These are phyloP conservation scores for Kwoniella bestiolae DNA, from an alignment of 768 basidiomycete species.

Conservation along the genomic window DNA sequence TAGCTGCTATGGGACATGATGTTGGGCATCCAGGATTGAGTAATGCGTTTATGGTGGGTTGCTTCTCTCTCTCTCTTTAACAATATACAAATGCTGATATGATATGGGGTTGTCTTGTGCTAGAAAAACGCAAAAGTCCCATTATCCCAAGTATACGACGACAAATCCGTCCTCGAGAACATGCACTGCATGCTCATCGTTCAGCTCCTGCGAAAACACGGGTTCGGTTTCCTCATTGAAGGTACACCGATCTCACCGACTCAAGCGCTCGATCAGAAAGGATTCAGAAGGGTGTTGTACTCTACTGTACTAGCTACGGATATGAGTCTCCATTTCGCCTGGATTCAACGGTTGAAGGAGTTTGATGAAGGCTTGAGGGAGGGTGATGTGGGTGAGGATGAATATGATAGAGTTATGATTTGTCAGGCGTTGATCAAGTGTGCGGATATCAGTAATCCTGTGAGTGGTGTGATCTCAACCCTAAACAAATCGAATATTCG, in stretches of 20 bases:
- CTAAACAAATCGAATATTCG: too few species aligned
- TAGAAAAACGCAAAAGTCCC: conserved; percentile 94
- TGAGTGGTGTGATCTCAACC: too few species aligned
- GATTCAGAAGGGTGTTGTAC: conserved; percentile 74
- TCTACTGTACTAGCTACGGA: conserved; percentile 89
- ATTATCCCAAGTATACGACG: conserved; percentile 82
- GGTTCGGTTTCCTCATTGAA: conserved; percentile 63
- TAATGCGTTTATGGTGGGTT: conserved; percentile 87
- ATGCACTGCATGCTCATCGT: conserved; percentile 86
- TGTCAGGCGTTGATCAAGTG: conserved; percentile 95
- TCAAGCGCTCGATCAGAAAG: conserved; percentile 43
- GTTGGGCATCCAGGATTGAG: conserved; percentile 95
- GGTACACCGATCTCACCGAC: conserved; percentile 31
- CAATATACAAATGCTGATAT: neutral
- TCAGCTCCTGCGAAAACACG: conserved; percentile 77
- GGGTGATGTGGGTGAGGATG: conserved; percentile 23
- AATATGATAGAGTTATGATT: conserved; percentile 68
- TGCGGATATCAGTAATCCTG: conserved; percentile 97
- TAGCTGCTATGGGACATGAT: conserved; percentile 96
- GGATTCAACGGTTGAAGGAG: conserved; percentile 70
- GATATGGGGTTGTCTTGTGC: neutral
- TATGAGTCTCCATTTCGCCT: conserved; percentile 85
- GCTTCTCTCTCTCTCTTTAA: neutral
- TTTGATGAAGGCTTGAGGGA: conserved; percentile 58
- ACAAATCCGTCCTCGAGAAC: conserved; percentile 83